Evolutionary conservation across 345 rosid genomes (phyloP).

Genomic region (Gossypium sturtianum): DNA sequence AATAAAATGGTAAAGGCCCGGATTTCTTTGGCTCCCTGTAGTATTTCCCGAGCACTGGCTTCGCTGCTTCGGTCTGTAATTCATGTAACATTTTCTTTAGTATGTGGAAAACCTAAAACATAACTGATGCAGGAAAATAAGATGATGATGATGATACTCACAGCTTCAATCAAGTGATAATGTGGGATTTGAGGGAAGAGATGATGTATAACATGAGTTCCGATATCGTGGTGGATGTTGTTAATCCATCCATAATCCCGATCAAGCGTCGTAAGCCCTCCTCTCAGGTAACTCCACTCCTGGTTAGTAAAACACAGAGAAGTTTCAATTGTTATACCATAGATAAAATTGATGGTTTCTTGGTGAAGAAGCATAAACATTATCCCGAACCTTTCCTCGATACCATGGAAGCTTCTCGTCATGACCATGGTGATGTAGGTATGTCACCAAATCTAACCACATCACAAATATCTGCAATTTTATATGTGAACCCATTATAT

Average conservation of each 20-base stretch:
- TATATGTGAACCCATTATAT: neutral
- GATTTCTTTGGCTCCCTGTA: constrained; percentile 77
- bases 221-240: constrained; percentile 91
- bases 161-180: constrained; percentile 86
- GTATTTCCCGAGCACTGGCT: constrained; percentile 74
- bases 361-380: neutral
- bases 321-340: neutral
- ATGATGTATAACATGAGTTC: constrained; percentile 92
- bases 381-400: constrained; percentile 62
- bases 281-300: constrained; percentile 95
- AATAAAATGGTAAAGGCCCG: constrained; percentile 59
- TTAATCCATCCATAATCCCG: constrained; percentile 84
- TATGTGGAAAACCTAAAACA: neutral
- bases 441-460: constrained; percentile 89
- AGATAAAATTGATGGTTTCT: neutral
- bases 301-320: constrained; percentile 13
- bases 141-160: constrained; percentile 24
- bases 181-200: constrained; percentile 98
- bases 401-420: constrained; percentile 89
- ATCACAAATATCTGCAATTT: constrained; percentile 51
- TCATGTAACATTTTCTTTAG: neutral
- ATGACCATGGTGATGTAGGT: constrained; percentile 88
- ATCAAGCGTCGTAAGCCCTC: constrained; percentile 88
- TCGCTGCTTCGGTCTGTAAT: constrained; percentile 74
- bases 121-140: neutral